Percentiles rank a stretch among this genome's conserved stretches.
phyloP scores from a whole-genome alignment of 371 early-diverging fungal genomes.

The Rhizomucor pusillus region DNA sequence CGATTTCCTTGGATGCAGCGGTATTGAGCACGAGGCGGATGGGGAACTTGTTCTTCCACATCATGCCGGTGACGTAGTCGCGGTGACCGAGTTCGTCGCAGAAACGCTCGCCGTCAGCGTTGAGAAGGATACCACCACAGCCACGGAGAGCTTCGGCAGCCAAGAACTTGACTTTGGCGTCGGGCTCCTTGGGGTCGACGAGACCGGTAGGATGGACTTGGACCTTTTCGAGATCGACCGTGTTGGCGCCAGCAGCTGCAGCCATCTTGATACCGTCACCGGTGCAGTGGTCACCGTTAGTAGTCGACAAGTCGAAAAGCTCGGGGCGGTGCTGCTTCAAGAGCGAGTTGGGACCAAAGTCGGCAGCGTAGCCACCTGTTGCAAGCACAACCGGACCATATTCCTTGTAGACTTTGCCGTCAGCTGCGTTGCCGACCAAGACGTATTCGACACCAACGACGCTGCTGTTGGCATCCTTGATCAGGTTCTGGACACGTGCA shows the following conservation, averaged over 20 bases:
- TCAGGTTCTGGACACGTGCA: conserved; percentile 66
- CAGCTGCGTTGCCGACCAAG: conserved; percentile 52
- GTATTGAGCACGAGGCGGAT: conserved; percentile 85
- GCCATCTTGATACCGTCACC: conserved; percentile 96
- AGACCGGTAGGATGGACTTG: conserved; percentile 98
- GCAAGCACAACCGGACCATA: conserved; percentile 87
- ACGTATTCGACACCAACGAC: conserved; percentile 86
- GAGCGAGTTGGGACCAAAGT: conserved; percentile 65
- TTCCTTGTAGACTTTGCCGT: conserved; percentile 52
- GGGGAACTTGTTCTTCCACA: conserved; percentile 82
- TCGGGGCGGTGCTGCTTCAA: conserved; percentile 72
- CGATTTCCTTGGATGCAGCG: conserved; percentile 84
- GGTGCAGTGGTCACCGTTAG: conserved; percentile 94
- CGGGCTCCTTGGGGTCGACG: conserved; percentile 88
- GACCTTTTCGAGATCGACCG: conserved; percentile 93
- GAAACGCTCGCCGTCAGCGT: conserved; percentile 87
- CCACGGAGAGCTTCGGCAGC: conserved; percentile 98
- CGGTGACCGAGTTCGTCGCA: conserved; percentile 91
- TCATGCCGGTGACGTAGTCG: conserved; percentile 84
- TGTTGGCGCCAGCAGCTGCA: conserved; percentile 75
- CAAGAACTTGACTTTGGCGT: conserved; percentile 83
- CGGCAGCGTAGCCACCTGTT: conserved; percentile 92
- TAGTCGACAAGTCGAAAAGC: conserved; percentile 68
- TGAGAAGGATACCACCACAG: conserved; percentile 87
- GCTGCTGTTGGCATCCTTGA: conserved; percentile 52